phyloP scores from a whole-genome alignment of 192 early-diverging fungal species.

The Podochytrium sp. region DNA sequence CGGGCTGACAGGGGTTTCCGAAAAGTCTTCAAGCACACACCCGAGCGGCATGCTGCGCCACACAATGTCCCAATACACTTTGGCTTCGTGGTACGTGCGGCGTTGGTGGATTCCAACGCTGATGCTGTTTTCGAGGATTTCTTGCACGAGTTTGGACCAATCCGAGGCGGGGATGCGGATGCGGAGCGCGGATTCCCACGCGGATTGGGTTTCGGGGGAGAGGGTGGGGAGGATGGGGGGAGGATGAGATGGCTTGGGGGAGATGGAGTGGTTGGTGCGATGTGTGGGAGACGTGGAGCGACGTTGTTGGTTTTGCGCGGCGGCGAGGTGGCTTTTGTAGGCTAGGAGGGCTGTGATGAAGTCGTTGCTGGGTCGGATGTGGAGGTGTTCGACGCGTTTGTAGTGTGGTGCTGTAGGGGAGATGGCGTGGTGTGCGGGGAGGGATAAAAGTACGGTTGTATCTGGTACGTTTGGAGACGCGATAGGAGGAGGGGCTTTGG shows the following conservation, averaged over 20 bases:
- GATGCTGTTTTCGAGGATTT: slow-evolving; percentile 4
- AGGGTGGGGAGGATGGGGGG: neutral
- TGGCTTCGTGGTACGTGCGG: slow-evolving; percentile 26
- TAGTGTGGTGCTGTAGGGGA: neutral
- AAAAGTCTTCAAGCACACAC: neutral
- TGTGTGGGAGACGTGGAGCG: neutral
- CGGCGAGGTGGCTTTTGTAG: slow-evolving; percentile 11
- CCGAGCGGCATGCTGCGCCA: slow-evolving; percentile 23
- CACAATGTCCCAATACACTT: slow-evolving; percentile 27
- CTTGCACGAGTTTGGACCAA: slow-evolving; percentile 18
- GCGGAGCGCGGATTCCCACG: slow-evolving; percentile 18
- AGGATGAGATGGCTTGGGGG: neutral
- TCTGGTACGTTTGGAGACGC: neutral
- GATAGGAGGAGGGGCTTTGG: too few relatives aligned
- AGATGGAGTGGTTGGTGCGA: neutral
- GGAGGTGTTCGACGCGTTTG: slow-evolving; percentile 6
- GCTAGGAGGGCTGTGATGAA: slow-evolving; percentile 23
- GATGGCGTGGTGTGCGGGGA: slow-evolving; percentile 11
- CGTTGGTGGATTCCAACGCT: neutral
- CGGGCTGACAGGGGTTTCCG: neutral
- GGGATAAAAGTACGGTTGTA: neutral
- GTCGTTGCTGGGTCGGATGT: slow-evolving; percentile 17
- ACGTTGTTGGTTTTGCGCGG: neutral
- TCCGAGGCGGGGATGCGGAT: slow-evolving; percentile 2
- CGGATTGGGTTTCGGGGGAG: neutral